These are phyloP conservation scores for barley (Hordeum vulgare) DNA, from an alignment of 176 grass and related monocot species.

Conservation along the genomic window MorexV3_pseudomolecules_assembly NC_058521.1:162705312-162705811, in stretches of 20 bases:
- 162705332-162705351: not conserved
- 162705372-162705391: not conserved
- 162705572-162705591: slow-evolving; percentile 10
- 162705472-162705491: not conserved
- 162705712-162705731: not conserved
- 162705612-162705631: not conserved
- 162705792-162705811: too few species aligned
- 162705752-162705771: too few species aligned
- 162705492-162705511: not conserved
- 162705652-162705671: not conserved
- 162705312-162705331: not conserved
- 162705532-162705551: not conserved
- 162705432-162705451: not conserved
- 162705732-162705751: too few species aligned
- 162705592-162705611: slow-evolving; percentile 1
- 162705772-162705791: too few species aligned
- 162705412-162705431: not conserved
- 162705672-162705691: too few species aligned
- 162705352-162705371: not conserved
- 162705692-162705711: too few species aligned
- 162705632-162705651: not conserved
- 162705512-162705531: not conserved
- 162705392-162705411: slow-evolving; percentile 13
- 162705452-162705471: slow-evolving; percentile 1
- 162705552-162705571: not conserved